Evolutionary conservation across 1,139 yeast species (phyloP).

Genomic region (Candida sp.): DNA sequence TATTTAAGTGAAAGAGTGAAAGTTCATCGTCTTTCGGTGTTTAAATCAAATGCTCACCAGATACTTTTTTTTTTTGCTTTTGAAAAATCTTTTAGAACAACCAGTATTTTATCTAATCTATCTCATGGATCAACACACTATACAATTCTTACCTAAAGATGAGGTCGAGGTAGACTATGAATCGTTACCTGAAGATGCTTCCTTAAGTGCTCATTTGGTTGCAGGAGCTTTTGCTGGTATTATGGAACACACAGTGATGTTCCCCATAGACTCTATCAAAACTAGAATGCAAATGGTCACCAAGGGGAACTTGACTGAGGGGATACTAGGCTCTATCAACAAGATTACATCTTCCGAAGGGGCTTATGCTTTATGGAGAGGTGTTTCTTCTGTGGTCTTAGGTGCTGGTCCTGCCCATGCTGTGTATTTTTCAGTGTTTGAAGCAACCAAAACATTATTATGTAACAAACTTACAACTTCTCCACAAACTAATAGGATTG

Average conservation of each 20-base stretch:
- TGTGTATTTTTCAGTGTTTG: constrained; percentile 94
- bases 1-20: no score
- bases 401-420: constrained; percentile 99
- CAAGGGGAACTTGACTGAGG: constrained; percentile 31
- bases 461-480: constrained; percentile 36
- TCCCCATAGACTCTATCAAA: constrained; percentile 91
- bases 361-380: constrained; percentile 87
- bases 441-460: constrained; percentile 66
- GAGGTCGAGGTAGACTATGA: constrained; percentile 67
- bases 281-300: constrained; percentile 89
- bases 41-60: no score
- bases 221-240: constrained; percentile 99
- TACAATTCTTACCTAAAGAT: constrained; percentile 16
- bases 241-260: constrained; percentile 98
- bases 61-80: no score
- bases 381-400: constrained; percentile 85
- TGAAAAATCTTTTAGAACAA: background rate
- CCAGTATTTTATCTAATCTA: background rate
- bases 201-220: constrained; percentile 71
- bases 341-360: constrained; percentile 89
- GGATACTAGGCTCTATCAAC: constrained; percentile 59
- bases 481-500: constrained; percentile 31
- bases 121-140: constrained; percentile 12
- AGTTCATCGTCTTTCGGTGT: no score
- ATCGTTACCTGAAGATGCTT: constrained; percentile 85